These are phyloP conservation scores for Sporothrix inflata DNA, from an alignment of 2,329 filamentous ascomycete species.

Conservation along the genomic window DNA sequence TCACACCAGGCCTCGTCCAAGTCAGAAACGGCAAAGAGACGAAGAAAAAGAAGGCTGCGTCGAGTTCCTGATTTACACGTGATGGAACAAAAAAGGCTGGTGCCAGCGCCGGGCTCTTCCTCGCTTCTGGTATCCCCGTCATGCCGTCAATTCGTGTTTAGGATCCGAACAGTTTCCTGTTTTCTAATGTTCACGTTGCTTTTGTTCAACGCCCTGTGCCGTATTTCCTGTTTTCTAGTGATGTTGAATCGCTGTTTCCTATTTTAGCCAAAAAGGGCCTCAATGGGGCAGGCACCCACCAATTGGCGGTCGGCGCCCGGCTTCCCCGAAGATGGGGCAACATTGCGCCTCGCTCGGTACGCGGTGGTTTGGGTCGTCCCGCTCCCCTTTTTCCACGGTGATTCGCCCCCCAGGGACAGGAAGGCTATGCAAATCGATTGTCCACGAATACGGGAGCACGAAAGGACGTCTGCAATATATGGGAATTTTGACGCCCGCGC, in stretches of 20 bases:
- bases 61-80: background rate
- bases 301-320: background rate
- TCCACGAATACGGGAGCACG: background rate
- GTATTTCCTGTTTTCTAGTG: background rate
- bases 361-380: background rate
- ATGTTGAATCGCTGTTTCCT: constrained; percentile 15
- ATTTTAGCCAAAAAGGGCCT: constrained; percentile 5
- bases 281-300: background rate
- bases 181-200: background rate
- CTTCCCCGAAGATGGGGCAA: constrained; percentile 8
- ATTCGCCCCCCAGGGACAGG: background rate
- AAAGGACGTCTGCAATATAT: background rate
- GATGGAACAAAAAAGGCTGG: background rate
- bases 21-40: too few relatives aligned
- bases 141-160: too few relatives aligned
- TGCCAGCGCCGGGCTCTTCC: background rate
- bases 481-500: background rate
- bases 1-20: too few relatives aligned
- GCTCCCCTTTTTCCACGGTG: background rate
- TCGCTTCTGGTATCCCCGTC: too few relatives aligned
- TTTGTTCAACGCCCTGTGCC: background rate
- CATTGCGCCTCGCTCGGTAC: constrained; percentile 19
- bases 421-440: constrained; percentile 16
- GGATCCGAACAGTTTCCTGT: background rate
- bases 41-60: background rate